Base-by-base conservation (phyloP, 345 rosid species). In the Eucalyptus tenuipes region DNA sequence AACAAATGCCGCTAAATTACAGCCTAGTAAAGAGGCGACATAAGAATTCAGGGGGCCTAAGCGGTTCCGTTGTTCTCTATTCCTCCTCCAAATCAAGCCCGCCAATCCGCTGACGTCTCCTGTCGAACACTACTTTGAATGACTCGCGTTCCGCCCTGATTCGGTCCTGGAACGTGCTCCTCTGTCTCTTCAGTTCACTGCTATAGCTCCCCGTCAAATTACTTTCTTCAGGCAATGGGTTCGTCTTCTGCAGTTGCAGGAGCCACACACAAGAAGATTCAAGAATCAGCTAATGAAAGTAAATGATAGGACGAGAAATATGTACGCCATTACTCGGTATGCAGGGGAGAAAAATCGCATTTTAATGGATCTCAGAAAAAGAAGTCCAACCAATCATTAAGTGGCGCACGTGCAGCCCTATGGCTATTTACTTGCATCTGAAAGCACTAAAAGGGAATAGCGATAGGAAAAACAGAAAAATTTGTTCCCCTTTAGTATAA, bases 121-220 rank as follows among this genome's bases (percentile, higher is more conserved):
- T 92, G 87, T 96, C 99, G 66, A 95, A 97, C 87, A 94, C 95
- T 89, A 95, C 98, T 94, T 94, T 96, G 88, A 95, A 96, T 29
- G 99, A 97, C 89, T 97, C 98, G 0, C 88, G 95, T 93, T 97
- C 99, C 75, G 96, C 99, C 10, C 93, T 93, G 7, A 96, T 94
- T 88, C 90, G 95, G 75, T 96, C 99, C 92, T 97, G 97, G 92
- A 97, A 97, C 5, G 89, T 88, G 49, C 93, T 95, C 89, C 91
- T 95, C 88, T 1, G 84, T 75, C 92, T 93, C 90, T 90, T 92
- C 87, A 89, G 93, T 92, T 91, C 94, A 47, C 87, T 88, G 16
- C 93, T 92, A 88, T 86, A 89, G 82, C 90, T 68, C 24, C 89
- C 88, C 68, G 87, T 75, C 87, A 66, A 68, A 50, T 86, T 91